Percentiles rank a stretch among this genome's conserved stretches.
Conservation (phyloP, 2,329 filamentous ascomycete genomes). For the Beauveria australis region DNA sequence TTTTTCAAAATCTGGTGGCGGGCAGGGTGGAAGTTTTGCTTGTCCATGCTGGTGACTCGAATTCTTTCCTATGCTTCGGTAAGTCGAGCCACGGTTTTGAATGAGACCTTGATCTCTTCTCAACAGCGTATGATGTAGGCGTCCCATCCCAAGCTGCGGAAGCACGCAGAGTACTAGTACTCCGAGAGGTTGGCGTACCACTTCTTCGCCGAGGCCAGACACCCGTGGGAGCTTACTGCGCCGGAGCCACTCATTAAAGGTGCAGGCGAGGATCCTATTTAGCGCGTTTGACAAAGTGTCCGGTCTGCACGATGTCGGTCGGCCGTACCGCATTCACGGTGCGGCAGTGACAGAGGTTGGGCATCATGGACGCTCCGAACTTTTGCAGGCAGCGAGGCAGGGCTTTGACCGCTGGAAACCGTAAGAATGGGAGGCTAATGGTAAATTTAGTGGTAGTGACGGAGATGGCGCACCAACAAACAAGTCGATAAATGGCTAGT, state of each 20-base stretch:
- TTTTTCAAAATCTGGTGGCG: conserved; percentile 13
- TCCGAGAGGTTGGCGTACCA: conserved; percentile 23
- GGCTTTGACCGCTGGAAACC: not conserved
- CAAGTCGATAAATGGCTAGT: no score
- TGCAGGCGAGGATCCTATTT: conserved; percentile 23
- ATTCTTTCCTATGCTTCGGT: conserved; percentile 13
- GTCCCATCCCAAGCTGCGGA: conserved; percentile 18
- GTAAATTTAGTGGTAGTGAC: no score
- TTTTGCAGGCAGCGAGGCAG: not conserved
- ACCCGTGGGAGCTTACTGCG: conserved; percentile 21
- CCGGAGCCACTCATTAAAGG: conserved; percentile 16
- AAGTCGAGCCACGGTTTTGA: not conserved
- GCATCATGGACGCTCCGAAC: not conserved
- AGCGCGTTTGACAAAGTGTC: conserved; percentile 16
- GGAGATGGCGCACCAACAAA: no score
- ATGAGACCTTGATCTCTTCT: no score
- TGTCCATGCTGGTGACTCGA: conserved; percentile 12
- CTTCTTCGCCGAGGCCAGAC: conserved; percentile 25
- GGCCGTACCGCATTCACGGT: not conserved
- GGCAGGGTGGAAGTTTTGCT: conserved; percentile 10
- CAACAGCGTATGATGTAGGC: conserved; percentile 14
- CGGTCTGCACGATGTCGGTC: not conserved
- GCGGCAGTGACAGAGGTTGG: not conserved
- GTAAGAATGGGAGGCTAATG: no score
- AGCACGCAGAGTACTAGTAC: conserved; percentile 25